A percentile compares a stretch with the other conserved stretches of the same genome.
phyloP scores from a whole-genome alignment of 768 basidiomycete species.

The Lyophyllum atratum region DNA sequence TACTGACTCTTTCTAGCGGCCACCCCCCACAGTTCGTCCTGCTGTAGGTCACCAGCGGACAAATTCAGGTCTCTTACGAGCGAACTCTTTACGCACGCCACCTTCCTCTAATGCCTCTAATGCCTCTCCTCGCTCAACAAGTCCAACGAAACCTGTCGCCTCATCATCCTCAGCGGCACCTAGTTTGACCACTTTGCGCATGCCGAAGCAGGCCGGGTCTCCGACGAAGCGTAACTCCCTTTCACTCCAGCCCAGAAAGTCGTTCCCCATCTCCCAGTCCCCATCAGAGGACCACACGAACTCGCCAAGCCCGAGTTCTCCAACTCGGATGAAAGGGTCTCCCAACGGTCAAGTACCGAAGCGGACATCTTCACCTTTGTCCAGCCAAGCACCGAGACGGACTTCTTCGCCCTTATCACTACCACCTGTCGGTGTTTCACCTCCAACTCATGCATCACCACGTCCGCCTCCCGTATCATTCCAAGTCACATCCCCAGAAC shows the following conservation, averaged over 20 bases:
- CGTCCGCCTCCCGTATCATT: conserved; percentile 22
- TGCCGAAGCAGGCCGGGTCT: conserved; percentile 37
- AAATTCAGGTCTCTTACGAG: conserved; percentile 44
- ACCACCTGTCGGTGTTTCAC: conserved; percentile 29
- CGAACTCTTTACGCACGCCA: conserved; percentile 38
- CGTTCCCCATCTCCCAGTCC: conserved; percentile 44
- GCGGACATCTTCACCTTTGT: conserved; percentile 42
- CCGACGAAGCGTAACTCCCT: conserved; percentile 61
- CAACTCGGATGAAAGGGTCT: conserved; percentile 25
- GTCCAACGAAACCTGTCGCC: conserved; percentile 52
- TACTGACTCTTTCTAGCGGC: conserved; percentile 18
- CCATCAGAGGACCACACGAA: conserved; percentile 37
- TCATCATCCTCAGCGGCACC: conserved; percentile 31
- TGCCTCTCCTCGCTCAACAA: conserved; percentile 63
- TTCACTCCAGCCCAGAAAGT: conserved; percentile 50
- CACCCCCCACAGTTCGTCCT: conserved; percentile 30
- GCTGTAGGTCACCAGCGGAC: conserved; percentile 60
- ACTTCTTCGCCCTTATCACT: conserved; percentile 40
- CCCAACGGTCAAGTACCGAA: conserved; percentile 24
- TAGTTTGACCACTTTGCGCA: conserved; percentile 20
- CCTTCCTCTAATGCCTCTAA: conserved; percentile 48
- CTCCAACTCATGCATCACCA: conserved; percentile 21
- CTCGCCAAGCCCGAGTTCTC: conserved; percentile 30
- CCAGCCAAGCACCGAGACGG: conserved; percentile 30
- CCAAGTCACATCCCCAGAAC: conserved; percentile 24